Evolutionary conservation across 495 filamentous ascomycete species (phyloP), one percentile per base, ranked within the genome.

Genomic region (Cetradonia linearis): DNA sequence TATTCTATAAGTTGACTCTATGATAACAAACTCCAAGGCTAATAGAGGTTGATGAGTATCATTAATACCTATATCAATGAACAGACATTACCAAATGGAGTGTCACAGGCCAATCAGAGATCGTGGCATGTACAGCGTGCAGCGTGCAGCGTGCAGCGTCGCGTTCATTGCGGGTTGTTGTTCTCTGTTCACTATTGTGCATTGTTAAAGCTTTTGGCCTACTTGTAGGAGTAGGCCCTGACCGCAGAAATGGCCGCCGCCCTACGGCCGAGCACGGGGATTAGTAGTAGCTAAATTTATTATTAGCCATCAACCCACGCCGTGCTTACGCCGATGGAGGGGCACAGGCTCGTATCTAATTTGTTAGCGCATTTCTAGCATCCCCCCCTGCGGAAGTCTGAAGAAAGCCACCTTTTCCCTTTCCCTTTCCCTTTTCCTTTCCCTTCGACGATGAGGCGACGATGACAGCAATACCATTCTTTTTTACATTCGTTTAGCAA

Each of bases 401-500:
- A 47, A 52, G 30, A 27, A n/a, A 25, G 20, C 20, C 42, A 46
- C 10, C 25, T 25, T 5, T 38, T 13, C 44, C 13, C 33, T 31
- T 58, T 38, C 23, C 18, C 5, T 53, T 11, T 27, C 14, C 30
- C 25, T 55, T 48, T 25, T 44, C 44, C 49, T 59, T 52, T 54
- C 37, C 55, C 25, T 27, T 20, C 23, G 27, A 20, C 55, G 47
- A 49, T 34, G 36, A 54, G 28, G 50, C 7, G 38, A n/a, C 27
- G 44, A 13, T 55, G 47, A 55, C 59, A 48, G 50, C 48, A 53
- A 33, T 59, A 56, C n/a, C 34, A 56, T 59, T 55, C 38, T 46
- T 52, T 48, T 55, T 31, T 4, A 48, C 57, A 36, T 30, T 62
- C 59, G 55, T 56, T 62, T 27, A 54, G 27, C 59, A 52, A 20